Base-by-base conservation (phyloP, 2,329 filamentous ascomycete genomes). In the Alternaria sp. region DNA sequence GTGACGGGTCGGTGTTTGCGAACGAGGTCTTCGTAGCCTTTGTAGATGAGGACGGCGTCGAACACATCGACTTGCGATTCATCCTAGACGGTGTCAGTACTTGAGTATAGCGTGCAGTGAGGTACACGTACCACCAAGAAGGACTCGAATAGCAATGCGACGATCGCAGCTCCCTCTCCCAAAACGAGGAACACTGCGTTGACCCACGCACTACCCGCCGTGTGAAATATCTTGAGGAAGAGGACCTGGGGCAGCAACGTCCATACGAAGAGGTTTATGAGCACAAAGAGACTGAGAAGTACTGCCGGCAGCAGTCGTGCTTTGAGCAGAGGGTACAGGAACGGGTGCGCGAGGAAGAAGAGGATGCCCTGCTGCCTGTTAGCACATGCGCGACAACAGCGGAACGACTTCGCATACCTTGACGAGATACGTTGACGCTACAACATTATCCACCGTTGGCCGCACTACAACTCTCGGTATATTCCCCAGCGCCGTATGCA, bases 181-280 rank as follows among this genome's bases (percentile, higher is more conserved):
- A 99, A 85, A 0, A 97, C 92, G 50, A 98, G 84, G 66, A 98
- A 90, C 0, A 92, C 89, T 3, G 92, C 94, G 72, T 93, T 97
- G 61, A 97, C 82, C 92, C 93, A 97, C n/a, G 96, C 96, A 28
- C 90, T 90, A 63, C 89, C 81, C 25, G 71, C 87, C 21, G 92
- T 92, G 73, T 98, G 94, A 78, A 97, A 98, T 70, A 98, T 88
- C 15, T 92, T 90, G 21, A 99, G 87, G 73, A 99, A 92, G 2
- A 92, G 92, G 60, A 93, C 93, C 77, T 98, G 93, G 0, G 95
- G 95, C 3, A 97, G 82, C 71, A 97, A 98, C 1, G 93, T 86
- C 80, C 96, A 96, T 12, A 93, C 85, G 80, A 98, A 98, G 20
- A 98, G 88, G 20, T 96, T 84, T n/a, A 90, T 83, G 66, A 97